phyloP scores from a whole-genome alignment of 2,329 filamentous ascomycete species.

The Hypoxylon sp. region DNA sequence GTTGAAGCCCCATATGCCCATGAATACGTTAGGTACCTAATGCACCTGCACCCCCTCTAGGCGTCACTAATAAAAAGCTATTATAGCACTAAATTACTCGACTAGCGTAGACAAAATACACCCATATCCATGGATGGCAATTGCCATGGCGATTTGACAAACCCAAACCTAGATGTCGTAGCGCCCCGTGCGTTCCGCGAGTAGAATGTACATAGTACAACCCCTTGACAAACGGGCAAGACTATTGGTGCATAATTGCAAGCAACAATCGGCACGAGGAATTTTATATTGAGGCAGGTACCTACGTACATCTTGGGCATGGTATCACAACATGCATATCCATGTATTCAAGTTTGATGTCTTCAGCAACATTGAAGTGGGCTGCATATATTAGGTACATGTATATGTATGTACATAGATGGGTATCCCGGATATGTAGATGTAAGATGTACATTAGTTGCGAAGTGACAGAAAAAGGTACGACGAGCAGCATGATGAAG shows the following conservation, averaged over 20 bases:
- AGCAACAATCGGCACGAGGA: too few species aligned
- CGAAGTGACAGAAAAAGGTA: slow-evolving; percentile 18
- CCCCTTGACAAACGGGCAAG: neutral
- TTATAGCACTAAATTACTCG: slow-evolving; percentile 1
- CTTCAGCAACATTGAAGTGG: too few species aligned
- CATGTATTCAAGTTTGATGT: too few species aligned
- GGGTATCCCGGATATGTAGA: slow-evolving; percentile 18
- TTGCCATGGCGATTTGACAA: neutral
- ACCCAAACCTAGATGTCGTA: slow-evolving; percentile 1
- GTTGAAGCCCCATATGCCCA: slow-evolving; percentile 8
- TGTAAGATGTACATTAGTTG: slow-evolving; percentile 14
- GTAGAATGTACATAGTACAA: neutral
- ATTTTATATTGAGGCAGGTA: too few species aligned
- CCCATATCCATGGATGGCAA: neutral
- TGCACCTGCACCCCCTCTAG: neutral
- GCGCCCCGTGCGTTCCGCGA: slow-evolving; percentile 5
- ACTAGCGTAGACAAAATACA: neutral
- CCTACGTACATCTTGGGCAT: too few species aligned
- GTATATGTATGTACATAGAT: neutral
- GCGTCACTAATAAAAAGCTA: slow-evolving; percentile 21
- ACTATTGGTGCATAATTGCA: neutral
- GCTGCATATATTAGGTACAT: neutral
- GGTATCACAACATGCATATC: too few species aligned
- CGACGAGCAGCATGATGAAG: slow-evolving; percentile 12
- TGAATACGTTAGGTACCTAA: too few species aligned